A percentile compares a stretch with the other conserved stretches of the same genome.
These are phyloP conservation scores for Pleurozium schreberi DNA, from an alignment of 225 moss, liverwort and hornwort genomes.

Conservation along the genomic window DNA sequence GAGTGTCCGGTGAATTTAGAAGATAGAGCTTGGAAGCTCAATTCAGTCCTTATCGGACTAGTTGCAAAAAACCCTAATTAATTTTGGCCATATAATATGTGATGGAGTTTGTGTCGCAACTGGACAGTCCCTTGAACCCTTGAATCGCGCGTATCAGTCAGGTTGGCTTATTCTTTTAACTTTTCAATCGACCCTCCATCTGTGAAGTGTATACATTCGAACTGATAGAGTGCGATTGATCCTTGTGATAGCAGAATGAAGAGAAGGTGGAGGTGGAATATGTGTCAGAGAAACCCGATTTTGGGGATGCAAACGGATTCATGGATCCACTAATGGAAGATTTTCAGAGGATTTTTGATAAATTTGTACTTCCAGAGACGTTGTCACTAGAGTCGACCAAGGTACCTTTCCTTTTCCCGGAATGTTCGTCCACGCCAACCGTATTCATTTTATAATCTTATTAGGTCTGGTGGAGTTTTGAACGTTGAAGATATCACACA, in stretches of 20 bases:
- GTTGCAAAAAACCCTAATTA: neutral
- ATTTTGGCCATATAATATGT: neutral
- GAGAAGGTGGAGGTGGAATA: conserved; percentile 93
- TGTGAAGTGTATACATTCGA: neutral
- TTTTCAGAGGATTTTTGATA: conserved; percentile 83
- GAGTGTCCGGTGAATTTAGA: neutral
- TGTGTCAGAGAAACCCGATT: conserved; percentile 77
- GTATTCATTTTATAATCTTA: neutral
- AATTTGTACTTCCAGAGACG: conserved; percentile 69
- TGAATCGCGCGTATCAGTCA: neutral
- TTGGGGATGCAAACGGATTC: conserved; percentile 68
- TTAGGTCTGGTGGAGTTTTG: neutral
- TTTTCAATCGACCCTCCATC: neutral
- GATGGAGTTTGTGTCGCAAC: neutral
- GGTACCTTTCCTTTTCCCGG: conserved; percentile 19
- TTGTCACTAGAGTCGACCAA: conserved; percentile 58
- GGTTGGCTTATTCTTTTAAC: neutral
- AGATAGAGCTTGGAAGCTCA: neutral
- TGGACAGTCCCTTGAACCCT: too few species aligned
- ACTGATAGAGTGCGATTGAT: neutral
- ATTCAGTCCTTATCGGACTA: neutral
- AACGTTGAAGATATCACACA: neutral
- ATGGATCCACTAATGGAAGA: conserved; percentile 74
- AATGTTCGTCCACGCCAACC: neutral
- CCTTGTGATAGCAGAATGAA: conserved; percentile 29